Evolutionary conservation across 257 asterid genomes (phyloP), one percentile per base, ranked within the genome.

Genomic region (Vinca minor): DNA sequence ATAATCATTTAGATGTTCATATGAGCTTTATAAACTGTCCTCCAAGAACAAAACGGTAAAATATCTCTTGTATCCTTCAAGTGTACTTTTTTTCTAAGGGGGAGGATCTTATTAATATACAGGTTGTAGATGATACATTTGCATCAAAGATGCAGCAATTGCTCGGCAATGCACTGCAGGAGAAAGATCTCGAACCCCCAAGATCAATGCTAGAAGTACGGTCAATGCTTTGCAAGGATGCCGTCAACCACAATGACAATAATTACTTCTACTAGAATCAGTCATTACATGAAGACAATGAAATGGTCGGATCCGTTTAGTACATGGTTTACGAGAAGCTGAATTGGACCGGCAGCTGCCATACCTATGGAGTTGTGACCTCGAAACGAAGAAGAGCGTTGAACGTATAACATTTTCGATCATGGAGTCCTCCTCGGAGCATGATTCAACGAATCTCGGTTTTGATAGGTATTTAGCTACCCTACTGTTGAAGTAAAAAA

Each of bases 111-210:
- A n/a, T n/a, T n/a, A 6, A 55, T 28, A 25, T 67, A 64, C 85
- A 91, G 98, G 93, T 88, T 25, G 41, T 91, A 3, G 86, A 89
- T 64, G 95, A 88, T 63, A 85, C 83, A 2, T 91, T 91, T 78
- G 95, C 95, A 46, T 86, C 96, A 3, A 83, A 85, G 68, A 91
- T 91, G 96, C 98, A 88, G 71, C 74, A 74, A 28, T 50, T 86
- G 75, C 84, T 91, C 0, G 98, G 98, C 25, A 89, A 88, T 65
- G 79, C 79, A 13, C 75, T 91, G 8, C 95, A 82, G 23, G 88
- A 86, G 74, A 91, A 83, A 53, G 98, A 86, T 68, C 56, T 86
- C 60, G 98, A 86, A 52, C 86, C 87, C 13, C 98, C 98, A 8
- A 82, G 90, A 64, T 76, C 86, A 10, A 73, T 88, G 46, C 56